These are phyloP conservation scores for Allium sativum DNA, from an alignment of 106 monocot species.

Conservation along the genomic window DNA sequence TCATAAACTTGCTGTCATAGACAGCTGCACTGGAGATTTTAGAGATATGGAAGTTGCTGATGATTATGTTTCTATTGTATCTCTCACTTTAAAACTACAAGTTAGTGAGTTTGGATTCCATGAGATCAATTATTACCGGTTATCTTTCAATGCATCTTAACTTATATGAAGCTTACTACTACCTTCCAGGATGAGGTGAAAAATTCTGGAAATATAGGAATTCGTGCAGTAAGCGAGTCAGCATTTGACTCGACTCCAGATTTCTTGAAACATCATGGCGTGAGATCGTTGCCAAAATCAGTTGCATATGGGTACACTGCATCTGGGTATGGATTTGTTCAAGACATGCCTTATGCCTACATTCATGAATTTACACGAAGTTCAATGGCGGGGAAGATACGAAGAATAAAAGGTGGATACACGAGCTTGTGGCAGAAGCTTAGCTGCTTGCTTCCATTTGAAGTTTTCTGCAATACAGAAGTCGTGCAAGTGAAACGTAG, in stretches of 20 bases:
- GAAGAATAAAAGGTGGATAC: conserved; percentile 37
- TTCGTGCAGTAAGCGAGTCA: conserved; percentile 30
- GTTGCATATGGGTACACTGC: conserved; percentile 49
- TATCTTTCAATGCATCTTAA: background rate
- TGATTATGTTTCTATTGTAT: conserved; percentile 34
- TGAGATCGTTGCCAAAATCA: conserved; percentile 35
- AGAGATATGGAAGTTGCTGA: conserved; percentile 35
- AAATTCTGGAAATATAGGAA: conserved; percentile 25
- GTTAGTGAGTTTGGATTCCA: conserved; percentile 8
- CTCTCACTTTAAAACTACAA: conserved; percentile 41
- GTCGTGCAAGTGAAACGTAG: conserved; percentile 22
- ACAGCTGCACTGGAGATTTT: conserved; percentile 29
- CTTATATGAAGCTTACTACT: background rate
- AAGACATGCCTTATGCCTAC: conserved; percentile 58
- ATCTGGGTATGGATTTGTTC: conserved; percentile 47
- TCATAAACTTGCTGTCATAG: conserved; percentile 42
- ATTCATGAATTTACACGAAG: conserved; percentile 45
- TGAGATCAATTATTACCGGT: background rate
- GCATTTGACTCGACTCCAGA: conserved; percentile 30
- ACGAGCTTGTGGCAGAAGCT: conserved; percentile 47
- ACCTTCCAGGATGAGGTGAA: conserved; percentile 31
- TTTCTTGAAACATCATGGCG: conserved; percentile 23
- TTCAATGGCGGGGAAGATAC: conserved; percentile 54
- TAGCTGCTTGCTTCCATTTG: conserved; percentile 30
- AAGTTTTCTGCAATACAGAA: conserved; percentile 36